A percentile compares a stretch with the other conserved stretches of the same genome.
Evolutionary conservation across 2,329 filamentous ascomycete genomes (phyloP).

Genomic region (Fusarium dlaminii): DNA sequence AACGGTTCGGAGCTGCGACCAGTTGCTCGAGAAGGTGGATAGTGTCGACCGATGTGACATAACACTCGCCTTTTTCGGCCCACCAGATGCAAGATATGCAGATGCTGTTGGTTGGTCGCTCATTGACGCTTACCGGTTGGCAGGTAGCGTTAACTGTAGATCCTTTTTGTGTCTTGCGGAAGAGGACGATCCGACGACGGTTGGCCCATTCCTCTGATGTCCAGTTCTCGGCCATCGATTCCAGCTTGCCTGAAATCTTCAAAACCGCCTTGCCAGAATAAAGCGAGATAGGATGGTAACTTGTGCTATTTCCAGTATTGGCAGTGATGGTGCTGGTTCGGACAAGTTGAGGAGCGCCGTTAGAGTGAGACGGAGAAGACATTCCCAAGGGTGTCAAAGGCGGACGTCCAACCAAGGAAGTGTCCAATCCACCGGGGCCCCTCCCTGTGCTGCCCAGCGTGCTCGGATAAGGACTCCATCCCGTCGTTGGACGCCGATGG

Average conservation of each 20-base stretch:
- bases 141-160: slow-evolving; percentile 86
- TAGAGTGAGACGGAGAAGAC: slow-evolving; percentile 50
- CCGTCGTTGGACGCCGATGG: slow-evolving; percentile 48
- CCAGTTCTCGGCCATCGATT: slow-evolving; percentile 86
- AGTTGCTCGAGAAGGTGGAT: slow-evolving; percentile 94
- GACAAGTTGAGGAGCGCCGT: slow-evolving; percentile 58
- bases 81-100: slow-evolving; percentile 98
- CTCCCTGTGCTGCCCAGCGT: slow-evolving; percentile 54
- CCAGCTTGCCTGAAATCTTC: slow-evolving; percentile 86
- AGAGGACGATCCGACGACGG: slow-evolving; percentile 86
- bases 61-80: slow-evolving; percentile 90
- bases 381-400: slow-evolving; percentile 60
- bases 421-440: slow-evolving; percentile 55
- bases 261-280: slow-evolving; percentile 86
- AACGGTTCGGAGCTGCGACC: slow-evolving; percentile 77
- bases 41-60: slow-evolving; percentile 95
- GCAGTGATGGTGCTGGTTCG: slow-evolving; percentile 64
- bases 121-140: slow-evolving; percentile 78
- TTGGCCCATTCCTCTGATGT: slow-evolving; percentile 80
- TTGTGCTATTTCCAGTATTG: slow-evolving; percentile 50
- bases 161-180: slow-evolving; percentile 82
- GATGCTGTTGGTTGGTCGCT: slow-evolving; percentile 83
- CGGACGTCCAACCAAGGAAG: slow-evolving; percentile 55
- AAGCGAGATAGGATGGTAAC: slow-evolving; percentile 81
- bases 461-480: slow-evolving; percentile 57